Evolutionary conservation across 805 yeast genomes (phyloP).

Genomic region (Saturnispora sanitii): DNA sequence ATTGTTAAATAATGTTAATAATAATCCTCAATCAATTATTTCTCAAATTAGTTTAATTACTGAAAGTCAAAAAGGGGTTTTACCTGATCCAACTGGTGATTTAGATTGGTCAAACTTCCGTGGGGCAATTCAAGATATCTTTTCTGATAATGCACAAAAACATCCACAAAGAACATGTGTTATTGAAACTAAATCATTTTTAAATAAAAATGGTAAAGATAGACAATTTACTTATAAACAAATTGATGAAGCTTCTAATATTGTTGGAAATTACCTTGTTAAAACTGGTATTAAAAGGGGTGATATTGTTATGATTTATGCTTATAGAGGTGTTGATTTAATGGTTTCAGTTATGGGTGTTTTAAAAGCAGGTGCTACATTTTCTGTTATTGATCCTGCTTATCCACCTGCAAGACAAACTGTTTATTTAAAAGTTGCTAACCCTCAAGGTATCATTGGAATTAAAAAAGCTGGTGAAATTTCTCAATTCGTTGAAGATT

Average conservation of each 20-base stretch:
- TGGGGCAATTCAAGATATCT: constrained; percentile 96
- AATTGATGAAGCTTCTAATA: constrained; percentile 85
- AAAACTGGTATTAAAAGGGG: constrained; percentile 77
- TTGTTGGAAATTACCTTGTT: constrained; percentile 83
- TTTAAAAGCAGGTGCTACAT: constrained; percentile 96
- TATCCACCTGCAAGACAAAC: constrained; percentile 98
- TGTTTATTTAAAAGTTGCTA: constrained; percentile 84
- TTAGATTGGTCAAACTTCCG: constrained; percentile 86
- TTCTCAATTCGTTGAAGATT: constrained; percentile 68
- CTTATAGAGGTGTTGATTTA: constrained; percentile 93
- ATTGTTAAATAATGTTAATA: constrained; percentile 33
- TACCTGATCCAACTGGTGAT: constrained; percentile 84
- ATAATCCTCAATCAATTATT: constrained; percentile 33
- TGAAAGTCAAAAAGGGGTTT: constrained; percentile 40
- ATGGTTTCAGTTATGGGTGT: constrained; percentile 98
- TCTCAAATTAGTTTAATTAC: constrained; percentile 65
- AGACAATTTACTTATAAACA: constrained; percentile 77
- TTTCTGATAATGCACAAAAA: constrained; percentile 72
- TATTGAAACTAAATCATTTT: constrained; percentile 75
- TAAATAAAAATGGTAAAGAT: constrained; percentile 42
- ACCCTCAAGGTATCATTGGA: constrained; percentile 84
- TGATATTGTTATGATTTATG: constrained; percentile 95
- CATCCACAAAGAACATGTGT: constrained; percentile 87
- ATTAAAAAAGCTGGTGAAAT: constrained; percentile 83
- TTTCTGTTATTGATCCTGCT: constrained; percentile 97